Evolutionary conservation across 768 basidiomycete genomes (phyloP), one percentile per base, ranked within the genome.

Genomic region (Clitopilus hobsonii): DNA sequence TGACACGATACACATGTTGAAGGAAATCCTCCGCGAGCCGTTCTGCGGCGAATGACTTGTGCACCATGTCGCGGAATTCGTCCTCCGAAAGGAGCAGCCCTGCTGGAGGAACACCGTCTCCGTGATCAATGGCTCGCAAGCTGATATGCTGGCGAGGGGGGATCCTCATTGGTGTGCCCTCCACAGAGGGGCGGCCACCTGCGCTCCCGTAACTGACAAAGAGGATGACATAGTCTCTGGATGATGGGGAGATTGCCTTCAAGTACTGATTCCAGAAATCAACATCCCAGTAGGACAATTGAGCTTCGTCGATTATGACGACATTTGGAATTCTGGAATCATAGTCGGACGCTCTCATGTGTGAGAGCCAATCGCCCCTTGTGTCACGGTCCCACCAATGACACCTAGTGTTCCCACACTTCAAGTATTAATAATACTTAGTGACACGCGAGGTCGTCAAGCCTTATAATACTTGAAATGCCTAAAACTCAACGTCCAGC

Each of bases 121-220:
- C 22, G 24, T 38, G 52, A 41, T 38, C 52, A 22, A 53, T 24
- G 2, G 32, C 23, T 18, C 26, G 22, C 27, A 53, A 53, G 10
- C n/a, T 11, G 22, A 45, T 45, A 2, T 45, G 52, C 52, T 26
- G 23, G 38, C 28, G 23, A 23, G 25, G 26, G 36, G 52, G 30
- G 6, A 36, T 38, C 24, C 23, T 24, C 25, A 29, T 53, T 38
- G 36, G 32, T 38, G 52, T 36, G 23, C 23, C 38, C 30, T 26
- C 23, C 5, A 53, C 1, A 20, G 52, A 53, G 16, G 36, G 20
- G 18, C 7, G 24, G 27, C 36, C 32, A 26, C 29, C 32, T 20
- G 54, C 28, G 52, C 58, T 53, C 30, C 52, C 36, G 30, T 53
- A 53, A 41, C 36, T 38, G 25, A 36, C 36, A 20, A 53, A 53